Evolutionary conservation across 495 filamentous ascomycete species (phyloP).

Genomic region (Penicillium psychrofluorescens): DNA sequence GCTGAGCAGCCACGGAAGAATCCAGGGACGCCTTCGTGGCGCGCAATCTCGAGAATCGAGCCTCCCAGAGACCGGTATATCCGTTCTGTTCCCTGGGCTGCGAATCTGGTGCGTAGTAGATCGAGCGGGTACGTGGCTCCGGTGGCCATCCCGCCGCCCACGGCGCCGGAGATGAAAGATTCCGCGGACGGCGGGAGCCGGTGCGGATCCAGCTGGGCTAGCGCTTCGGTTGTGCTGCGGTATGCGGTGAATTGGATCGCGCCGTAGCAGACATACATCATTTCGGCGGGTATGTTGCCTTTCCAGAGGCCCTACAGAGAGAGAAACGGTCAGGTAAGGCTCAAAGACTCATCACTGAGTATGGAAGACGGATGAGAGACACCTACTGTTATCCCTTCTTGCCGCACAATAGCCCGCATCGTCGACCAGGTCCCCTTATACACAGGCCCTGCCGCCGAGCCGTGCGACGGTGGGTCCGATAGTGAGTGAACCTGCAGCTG

Average conservation of each 20-base stretch:
- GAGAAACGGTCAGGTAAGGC: background rate
- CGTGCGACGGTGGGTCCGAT: slow-evolving; percentile 53
- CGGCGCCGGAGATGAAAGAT: slow-evolving; percentile 73
- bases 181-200: slow-evolving; percentile 50
- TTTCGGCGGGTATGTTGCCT: slow-evolving; percentile 91
- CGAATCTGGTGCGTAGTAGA: slow-evolving; percentile 88
- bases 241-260: slow-evolving; percentile 89
- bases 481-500: slow-evolving; percentile 82
- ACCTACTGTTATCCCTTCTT: slow-evolving; percentile 69
- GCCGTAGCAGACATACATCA: slow-evolving; percentile 86
- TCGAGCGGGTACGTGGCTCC: slow-evolving; percentile 87
- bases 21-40: slow-evolving; percentile 63
- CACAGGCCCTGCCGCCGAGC: slow-evolving; percentile 49
- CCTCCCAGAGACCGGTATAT: slow-evolving; percentile 64
- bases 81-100: slow-evolving; percentile 80
- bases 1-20: slow-evolving; percentile 84
- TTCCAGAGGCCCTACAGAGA: slow-evolving; percentile 74
- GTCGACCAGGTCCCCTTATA: slow-evolving; percentile 78
- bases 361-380: background rate
- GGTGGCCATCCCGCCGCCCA: slow-evolving; percentile 74
- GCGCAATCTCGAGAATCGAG: slow-evolving; percentile 65
- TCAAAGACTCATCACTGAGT: background rate
- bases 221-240: slow-evolving; percentile 56
- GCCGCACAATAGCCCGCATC: slow-evolving; percentile 61
- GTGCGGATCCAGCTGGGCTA: slow-evolving; percentile 45